These are phyloP conservation scores for Bremia lactucae DNA, from an alignment of 352 stramenopile genomes.

Conservation along the genomic window DNA sequence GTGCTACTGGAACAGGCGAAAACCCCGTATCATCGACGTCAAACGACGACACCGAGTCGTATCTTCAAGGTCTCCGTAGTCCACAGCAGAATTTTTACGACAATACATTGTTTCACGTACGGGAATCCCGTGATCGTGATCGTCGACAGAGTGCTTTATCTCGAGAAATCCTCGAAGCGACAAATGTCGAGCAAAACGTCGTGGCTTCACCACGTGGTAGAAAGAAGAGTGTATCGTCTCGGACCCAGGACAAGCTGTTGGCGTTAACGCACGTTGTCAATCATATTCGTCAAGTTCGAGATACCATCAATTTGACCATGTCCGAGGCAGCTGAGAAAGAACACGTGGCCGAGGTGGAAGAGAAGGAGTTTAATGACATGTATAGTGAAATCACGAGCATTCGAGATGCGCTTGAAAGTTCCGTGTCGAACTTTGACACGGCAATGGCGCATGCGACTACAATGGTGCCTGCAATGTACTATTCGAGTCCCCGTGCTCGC, in stretches of 20 bases:
- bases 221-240: slow-evolving; percentile 5
- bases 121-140: slow-evolving; percentile 36
- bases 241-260: slow-evolving; percentile 38
- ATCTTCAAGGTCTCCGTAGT: slow-evolving; percentile 31
- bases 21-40: slow-evolving; percentile 40
- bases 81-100: slow-evolving; percentile 49
- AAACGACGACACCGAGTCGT: slow-evolving; percentile 44
- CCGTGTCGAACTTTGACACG: slow-evolving; percentile 38
- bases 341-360: slow-evolving; percentile 23
- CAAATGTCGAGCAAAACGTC: slow-evolving; percentile 14
- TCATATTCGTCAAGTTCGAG: slow-evolving; percentile 50
- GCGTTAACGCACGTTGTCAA: slow-evolving; percentile 49
- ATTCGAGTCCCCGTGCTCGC: slow-evolving; percentile 16
- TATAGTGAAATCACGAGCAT: slow-evolving; percentile 46
- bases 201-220: slow-evolving; percentile 8
- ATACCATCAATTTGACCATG: slow-evolving; percentile 60
- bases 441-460: slow-evolving; percentile 35
- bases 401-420: slow-evolving; percentile 39
- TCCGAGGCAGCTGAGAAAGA: slow-evolving; percentile 32
- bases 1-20: slow-evolving; percentile 13
- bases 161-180: slow-evolving; percentile 17
- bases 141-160: slow-evolving; percentile 28
- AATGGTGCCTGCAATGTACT: slow-evolving; percentile 24
- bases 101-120: slow-evolving; percentile 49
- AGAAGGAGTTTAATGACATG: slow-evolving; percentile 37